These are phyloP conservation scores for Strigomonas galati DNA, from an alignment of 208 protist genomes.

Conservation along the genomic window DNA sequence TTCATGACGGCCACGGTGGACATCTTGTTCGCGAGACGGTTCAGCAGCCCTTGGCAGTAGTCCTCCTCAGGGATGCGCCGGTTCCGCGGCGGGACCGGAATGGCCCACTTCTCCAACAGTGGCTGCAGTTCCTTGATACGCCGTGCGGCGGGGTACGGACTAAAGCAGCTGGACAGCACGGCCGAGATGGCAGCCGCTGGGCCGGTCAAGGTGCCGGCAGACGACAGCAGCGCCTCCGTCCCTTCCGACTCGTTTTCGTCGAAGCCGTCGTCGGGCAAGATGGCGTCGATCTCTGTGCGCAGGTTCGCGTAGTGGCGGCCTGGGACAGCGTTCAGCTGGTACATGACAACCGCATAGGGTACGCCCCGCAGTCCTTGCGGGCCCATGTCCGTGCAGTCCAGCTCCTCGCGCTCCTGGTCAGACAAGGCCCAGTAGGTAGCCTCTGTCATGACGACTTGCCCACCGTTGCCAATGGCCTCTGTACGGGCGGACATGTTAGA, in stretches of 20 bases:
- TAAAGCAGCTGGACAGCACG: slow-evolving; percentile 36
- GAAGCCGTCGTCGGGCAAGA: slow-evolving; percentile 21
- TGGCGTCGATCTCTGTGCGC: slow-evolving; percentile 45
- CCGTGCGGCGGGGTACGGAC: slow-evolving; percentile 26
- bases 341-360: slow-evolving; percentile 54
- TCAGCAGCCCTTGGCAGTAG: slow-evolving; percentile 30
- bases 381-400: slow-evolving; percentile 23
- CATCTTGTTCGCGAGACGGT: slow-evolving; percentile 26
- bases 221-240: slow-evolving; percentile 24
- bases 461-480: slow-evolving; percentile 63
- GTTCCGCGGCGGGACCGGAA: slow-evolving; percentile 13
- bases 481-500: slow-evolving; percentile 83
- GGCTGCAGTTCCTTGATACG: slow-evolving; percentile 37
- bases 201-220: slow-evolving; percentile 18
- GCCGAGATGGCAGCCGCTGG: slow-evolving; percentile 19
- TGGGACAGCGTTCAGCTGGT: slow-evolving; percentile 47
- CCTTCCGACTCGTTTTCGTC: slow-evolving; percentile 14
- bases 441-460: slow-evolving; percentile 64
- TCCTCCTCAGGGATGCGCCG: slow-evolving; percentile 21
- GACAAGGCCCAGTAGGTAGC: slow-evolving; percentile 37
- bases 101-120: slow-evolving; percentile 32
- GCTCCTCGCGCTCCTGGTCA: slow-evolving; percentile 21
- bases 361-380: slow-evolving; percentile 50
- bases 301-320: slow-evolving; percentile 38
- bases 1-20: slow-evolving; percentile 13